These are phyloP conservation scores for Tympanopsis confertula DNA, from an alignment of 2,329 filamentous ascomycete genomes.

Conservation along the genomic window DNA sequence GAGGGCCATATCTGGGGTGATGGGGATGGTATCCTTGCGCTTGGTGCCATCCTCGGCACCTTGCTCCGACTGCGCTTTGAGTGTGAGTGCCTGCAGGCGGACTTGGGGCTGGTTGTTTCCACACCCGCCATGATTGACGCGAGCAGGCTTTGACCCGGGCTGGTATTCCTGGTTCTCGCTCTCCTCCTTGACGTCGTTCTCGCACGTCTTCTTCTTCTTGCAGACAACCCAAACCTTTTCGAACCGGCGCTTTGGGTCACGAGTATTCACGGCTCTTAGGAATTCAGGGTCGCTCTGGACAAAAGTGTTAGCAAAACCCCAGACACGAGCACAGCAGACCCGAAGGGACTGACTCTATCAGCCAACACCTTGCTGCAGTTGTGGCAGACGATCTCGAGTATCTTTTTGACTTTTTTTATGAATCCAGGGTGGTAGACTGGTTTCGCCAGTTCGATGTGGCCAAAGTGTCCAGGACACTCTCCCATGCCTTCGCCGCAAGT, in stretches of 20 bases:
- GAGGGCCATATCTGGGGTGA: slow-evolving; percentile 75
- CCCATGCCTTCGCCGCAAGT: slow-evolving; percentile 93
- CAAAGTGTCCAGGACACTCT: slow-evolving; percentile 94
- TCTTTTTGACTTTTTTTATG: slow-evolving; percentile 98
- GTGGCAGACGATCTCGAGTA: slow-evolving; percentile 96
- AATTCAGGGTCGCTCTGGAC: slow-evolving; percentile 75
- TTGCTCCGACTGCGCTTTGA: slow-evolving; percentile 65
- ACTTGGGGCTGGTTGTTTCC: slow-evolving; percentile 84
- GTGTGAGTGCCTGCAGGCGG: slow-evolving; percentile 72
- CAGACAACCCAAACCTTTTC: slow-evolving; percentile 84
- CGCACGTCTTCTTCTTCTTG: slow-evolving; percentile 77
- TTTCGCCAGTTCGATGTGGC: slow-evolving; percentile 92
- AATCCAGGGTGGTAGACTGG: slow-evolving; percentile 93
- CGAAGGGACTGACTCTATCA: slow-evolving; percentile 89
- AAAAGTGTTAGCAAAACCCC: slow-evolving; percentile 17
- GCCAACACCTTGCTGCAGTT: slow-evolving; percentile 96
- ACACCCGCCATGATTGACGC: slow-evolving; percentile 73
- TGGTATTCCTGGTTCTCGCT: slow-evolving; percentile 51
- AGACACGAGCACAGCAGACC: no score
- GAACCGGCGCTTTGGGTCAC: slow-evolving; percentile 90
- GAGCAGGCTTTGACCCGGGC: slow-evolving; percentile 28
- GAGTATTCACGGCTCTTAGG: slow-evolving; percentile 65
- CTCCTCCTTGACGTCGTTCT: slow-evolving; percentile 59
- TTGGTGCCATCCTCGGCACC: slow-evolving; percentile 67
- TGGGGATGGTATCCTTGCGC: slow-evolving; percentile 65